Evolutionary conservation across 2,329 filamentous ascomycete genomes (phyloP).

Genomic region (Mollisiaceae sp.): DNA sequence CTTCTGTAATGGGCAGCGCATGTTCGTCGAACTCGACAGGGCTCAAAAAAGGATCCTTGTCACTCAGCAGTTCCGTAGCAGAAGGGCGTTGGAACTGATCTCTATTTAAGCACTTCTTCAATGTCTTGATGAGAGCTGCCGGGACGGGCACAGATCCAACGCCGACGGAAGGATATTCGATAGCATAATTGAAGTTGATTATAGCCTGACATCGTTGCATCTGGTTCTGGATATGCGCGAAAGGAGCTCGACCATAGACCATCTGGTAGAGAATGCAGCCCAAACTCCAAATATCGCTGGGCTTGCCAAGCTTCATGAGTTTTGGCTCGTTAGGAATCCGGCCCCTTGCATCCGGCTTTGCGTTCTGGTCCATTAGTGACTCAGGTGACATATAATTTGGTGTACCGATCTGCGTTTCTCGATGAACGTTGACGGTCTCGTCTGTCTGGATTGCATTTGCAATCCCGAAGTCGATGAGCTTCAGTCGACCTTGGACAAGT

Average conservation of each 20-base stretch:
- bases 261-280: conserved; percentile 98
- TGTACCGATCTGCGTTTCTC: conserved; percentile 92
- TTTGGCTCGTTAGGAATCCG: conserved; percentile 58
- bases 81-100: conserved; percentile 68
- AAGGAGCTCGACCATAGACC: conserved; percentile 95
- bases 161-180: conserved; percentile 73
- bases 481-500: conserved; percentile 85
- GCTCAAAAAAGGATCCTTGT: conserved; percentile 67
- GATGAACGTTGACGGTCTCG: conserved; percentile 95
- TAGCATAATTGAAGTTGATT: conserved; percentile 75
- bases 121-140: conserved; percentile 61
- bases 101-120: conserved; percentile 66
- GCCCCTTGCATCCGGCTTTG: conserved; percentile 44
- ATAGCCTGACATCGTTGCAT: conserved; percentile 88
- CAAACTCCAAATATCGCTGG: conserved; percentile 93
- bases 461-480: conserved; percentile 98
- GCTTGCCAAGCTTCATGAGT: conserved; percentile 94
- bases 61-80: conserved; percentile 64
- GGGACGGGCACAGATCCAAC: conserved; percentile 69
- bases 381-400: conserved; percentile 99
- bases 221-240: conserved; percentile 87
- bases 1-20: conserved; percentile 65
- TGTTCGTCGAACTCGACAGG: conserved; percentile 60
- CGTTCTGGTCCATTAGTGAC: conserved; percentile 86
- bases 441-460: conserved; percentile 96